Base-by-base conservation (phyloP, 805 yeast species). In the Zygosaccharomyces bisporus region DNA sequence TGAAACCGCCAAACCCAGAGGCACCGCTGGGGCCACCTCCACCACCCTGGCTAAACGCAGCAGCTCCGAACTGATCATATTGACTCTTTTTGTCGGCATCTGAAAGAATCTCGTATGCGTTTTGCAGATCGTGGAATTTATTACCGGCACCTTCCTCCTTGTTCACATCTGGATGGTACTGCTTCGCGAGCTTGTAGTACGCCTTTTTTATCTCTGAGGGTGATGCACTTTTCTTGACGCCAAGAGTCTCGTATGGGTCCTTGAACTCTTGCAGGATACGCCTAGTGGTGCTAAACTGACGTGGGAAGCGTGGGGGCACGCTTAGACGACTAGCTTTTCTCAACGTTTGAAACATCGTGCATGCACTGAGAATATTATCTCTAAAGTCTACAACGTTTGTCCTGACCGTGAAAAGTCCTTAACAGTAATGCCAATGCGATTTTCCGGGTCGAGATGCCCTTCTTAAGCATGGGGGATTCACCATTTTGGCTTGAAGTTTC, bases 91-190 rank as follows among this genome's bases (percentile, higher is more conserved):
- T 91, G 16, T 77, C 78, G 43, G 87, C 85, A 63, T 89, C 95
- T 35, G 88, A 81, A 58, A 93, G 72, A 29, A 93, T 79, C 66
- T 93, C 99, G 61, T 95, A 93, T 1, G 97, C 95, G 52, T 86
- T 93, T 61, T 91, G 98, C 52, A 93, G 77, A 57, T 86, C 87
- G 60, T 93, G 98, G 70, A 93, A 93, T 64, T 81, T 81, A 60
- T 80, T 79, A 56, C 91, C 95, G 0, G 98, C 93, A 14, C 77
- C 91, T 19, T 79, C 77, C 51, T 86, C 96, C 66, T 91, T 93
- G 66, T 91, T 93, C 35, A 93, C 86, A 70, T 93, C 99, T 0
- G 99, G 99, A 66, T 93, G 99, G 66, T 73, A 89, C 64, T 91
- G 78, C 66, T 93, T 93, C 12, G 97, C 99, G 51, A 93, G 71